These are phyloP conservation scores for Hypsizygus ulmarius DNA, from an alignment of 1,284 basidiomycete species.

Conservation along the genomic window DNA sequence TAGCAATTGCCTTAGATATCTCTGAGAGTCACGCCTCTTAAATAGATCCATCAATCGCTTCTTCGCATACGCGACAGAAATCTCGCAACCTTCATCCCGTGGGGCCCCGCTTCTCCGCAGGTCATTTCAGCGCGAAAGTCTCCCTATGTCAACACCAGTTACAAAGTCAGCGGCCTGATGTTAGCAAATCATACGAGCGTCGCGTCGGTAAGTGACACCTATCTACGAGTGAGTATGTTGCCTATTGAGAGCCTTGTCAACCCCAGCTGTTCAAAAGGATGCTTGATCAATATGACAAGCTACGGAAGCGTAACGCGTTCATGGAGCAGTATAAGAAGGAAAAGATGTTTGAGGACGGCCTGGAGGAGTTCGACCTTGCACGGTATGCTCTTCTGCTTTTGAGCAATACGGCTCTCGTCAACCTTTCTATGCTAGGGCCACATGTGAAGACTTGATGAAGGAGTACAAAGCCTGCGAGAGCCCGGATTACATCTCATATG, in stretches of 20 bases:
- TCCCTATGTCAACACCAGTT: conserved; percentile 87
- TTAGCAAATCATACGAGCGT: conserved; percentile 98
- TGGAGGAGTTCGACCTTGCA: conserved; percentile 95
- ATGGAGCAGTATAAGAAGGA: conserved; percentile 98
- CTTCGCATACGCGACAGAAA: conserved; percentile 95
- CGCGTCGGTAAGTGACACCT: conserved; percentile 67
- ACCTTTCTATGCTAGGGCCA: conserved; percentile 50
- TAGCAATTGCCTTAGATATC: conserved; percentile 1
- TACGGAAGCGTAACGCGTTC: conserved; percentile 91
- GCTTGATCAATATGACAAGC: conserved; percentile 91
- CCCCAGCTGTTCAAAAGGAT: conserved; percentile 92
- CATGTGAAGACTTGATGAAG: conserved; percentile 82
- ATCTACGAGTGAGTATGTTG: neutral
- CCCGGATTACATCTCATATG: conserved; percentile 85
- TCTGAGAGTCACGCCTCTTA: neutral
- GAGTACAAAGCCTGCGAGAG: conserved; percentile 94
- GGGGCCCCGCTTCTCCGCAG: conserved; percentile 98
- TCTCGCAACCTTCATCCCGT: conserved; percentile 97
- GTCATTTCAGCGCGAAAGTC: conserved; percentile 92
- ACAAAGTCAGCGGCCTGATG: conserved; percentile 97
- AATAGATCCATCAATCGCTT: conserved; percentile 92
- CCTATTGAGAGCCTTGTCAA: neutral
- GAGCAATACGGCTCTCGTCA: conserved; percentile 1
- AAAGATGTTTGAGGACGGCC: conserved; percentile 85
- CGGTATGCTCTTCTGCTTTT: conserved; percentile 46